A percentile compares a stretch with the other conserved stretches of the same genome.
phyloP scores from a whole-genome alignment of 257 asterid genomes.

The Solanum chmielewskii region DNA sequence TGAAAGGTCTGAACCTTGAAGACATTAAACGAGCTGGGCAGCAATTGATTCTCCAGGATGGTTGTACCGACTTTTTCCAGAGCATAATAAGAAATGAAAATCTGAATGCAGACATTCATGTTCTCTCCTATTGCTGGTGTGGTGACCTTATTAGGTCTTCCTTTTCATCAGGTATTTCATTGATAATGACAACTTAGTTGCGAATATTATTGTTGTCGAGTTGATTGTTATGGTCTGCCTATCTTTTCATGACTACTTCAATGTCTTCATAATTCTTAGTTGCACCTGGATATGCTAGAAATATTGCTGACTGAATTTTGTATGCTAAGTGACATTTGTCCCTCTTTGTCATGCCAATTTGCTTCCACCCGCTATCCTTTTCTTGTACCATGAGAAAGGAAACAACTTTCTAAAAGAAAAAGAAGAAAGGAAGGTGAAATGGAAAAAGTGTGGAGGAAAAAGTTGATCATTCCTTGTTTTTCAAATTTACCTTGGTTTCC shows the following conservation, averaged over 20 bases:
- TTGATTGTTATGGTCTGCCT: not conserved
- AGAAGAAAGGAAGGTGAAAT: not conserved
- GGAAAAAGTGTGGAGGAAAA: not conserved
- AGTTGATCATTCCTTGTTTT: not conserved
- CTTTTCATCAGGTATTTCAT: slow-evolving; percentile 60
- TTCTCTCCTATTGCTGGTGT: slow-evolving; percentile 98
- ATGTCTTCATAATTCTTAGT: not conserved
- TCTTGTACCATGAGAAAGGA: not conserved
- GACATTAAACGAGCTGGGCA: slow-evolving; percentile 88
- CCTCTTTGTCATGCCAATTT: not conserved
- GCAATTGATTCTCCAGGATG: slow-evolving; percentile 67
- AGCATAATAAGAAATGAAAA: slow-evolving; percentile 33
- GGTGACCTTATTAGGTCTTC: slow-evolving; percentile 89
- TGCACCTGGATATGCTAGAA: not conserved
- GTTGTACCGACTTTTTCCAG: slow-evolving; percentile 65
- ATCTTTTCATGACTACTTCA: not conserved
- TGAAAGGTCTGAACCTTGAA: slow-evolving; percentile 77
- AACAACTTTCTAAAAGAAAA: not conserved
- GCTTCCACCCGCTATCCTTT: not conserved
- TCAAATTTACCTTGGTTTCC: not conserved
- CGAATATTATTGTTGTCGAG: not conserved
- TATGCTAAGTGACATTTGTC: not conserved
- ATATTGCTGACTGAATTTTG: not conserved
- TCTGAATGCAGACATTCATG: slow-evolving; percentile 54
- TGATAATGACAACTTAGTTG: not conserved